These are phyloP conservation scores for Amesomyces nigricolor DNA, from an alignment of 2,329 filamentous ascomycete genomes.

Conservation along the genomic window DNA sequence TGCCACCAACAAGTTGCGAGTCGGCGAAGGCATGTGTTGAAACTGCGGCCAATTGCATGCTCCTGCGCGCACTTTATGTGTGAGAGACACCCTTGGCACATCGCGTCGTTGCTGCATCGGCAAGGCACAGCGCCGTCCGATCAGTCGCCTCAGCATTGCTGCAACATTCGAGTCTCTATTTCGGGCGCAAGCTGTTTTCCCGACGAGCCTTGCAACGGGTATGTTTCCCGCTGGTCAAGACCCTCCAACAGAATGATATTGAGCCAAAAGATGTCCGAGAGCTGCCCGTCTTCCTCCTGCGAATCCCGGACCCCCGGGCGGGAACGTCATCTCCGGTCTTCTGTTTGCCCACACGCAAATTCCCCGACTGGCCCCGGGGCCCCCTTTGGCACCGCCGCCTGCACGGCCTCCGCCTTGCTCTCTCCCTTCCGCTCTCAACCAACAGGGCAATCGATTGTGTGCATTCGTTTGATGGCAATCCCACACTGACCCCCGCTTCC, in stretches of 20 bases:
- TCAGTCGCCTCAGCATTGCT: background rate
- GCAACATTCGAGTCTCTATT: conserved; percentile 13
- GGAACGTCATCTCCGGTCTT: conserved; percentile 9
- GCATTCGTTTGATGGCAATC: background rate
- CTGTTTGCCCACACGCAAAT: background rate
- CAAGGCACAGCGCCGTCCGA: conserved; percentile 5
- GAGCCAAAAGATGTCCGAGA: background rate
- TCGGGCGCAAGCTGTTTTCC: background rate
- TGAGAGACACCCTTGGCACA: background rate
- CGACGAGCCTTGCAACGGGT: background rate
- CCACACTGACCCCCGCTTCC: background rate
- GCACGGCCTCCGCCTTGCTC: background rate
- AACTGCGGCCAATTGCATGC: conserved; percentile 8
- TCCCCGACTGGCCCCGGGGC: conserved; percentile 4
- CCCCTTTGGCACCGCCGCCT: background rate
- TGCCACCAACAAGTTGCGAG: background rate
- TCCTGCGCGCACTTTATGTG: conserved; percentile 18
- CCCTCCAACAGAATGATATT: too few species aligned
- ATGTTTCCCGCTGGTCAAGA: background rate
- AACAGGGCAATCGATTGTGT: background rate
- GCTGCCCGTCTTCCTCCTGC: background rate
- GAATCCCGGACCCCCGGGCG: background rate
- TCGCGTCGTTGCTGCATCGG: conserved; percentile 9
- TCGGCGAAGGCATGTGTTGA: too few species aligned
- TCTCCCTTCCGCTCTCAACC: background rate